Conservation (phyloP, 345 rosid species). For the Eucalyptus marginata region DNA sequence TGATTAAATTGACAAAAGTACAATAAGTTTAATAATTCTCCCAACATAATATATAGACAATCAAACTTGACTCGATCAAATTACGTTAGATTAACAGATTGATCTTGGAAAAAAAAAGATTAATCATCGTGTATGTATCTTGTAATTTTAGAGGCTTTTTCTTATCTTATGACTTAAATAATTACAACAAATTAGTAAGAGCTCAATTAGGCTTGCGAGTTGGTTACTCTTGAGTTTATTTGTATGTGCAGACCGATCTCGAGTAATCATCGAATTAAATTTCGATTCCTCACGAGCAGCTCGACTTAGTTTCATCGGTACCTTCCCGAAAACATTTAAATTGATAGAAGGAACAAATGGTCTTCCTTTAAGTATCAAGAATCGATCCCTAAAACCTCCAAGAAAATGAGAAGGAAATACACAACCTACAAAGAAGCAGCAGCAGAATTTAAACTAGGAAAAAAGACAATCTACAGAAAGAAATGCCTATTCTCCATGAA, state of each 20-base stretch:
- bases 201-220: not conserved
- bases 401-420: not conserved
- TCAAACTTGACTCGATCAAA: rapidly evolving
- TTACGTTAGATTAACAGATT: not conserved
- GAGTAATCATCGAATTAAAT: not conserved
- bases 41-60: not conserved
- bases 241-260: not conserved
- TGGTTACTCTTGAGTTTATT: not conserved
- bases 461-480: not conserved
- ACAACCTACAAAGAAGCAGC: not conserved
- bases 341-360: not conserved
- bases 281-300: not conserved
- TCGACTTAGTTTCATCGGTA: not conserved
- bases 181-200: not conserved
- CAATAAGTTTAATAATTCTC: no score
- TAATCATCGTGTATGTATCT: not conserved
- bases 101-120: not conserved
- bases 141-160: not conserved
- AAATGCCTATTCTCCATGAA: not conserved
- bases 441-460: not conserved
- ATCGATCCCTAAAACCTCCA: not conserved
- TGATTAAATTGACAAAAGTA: rapidly evolving
- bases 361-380: not conserved
- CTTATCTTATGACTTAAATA: not conserved
- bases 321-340: not conserved